These are phyloP conservation scores for Phytophthora cryptogea DNA, from an alignment of 352 stramenopile species.

Conservation along the genomic window DNA sequence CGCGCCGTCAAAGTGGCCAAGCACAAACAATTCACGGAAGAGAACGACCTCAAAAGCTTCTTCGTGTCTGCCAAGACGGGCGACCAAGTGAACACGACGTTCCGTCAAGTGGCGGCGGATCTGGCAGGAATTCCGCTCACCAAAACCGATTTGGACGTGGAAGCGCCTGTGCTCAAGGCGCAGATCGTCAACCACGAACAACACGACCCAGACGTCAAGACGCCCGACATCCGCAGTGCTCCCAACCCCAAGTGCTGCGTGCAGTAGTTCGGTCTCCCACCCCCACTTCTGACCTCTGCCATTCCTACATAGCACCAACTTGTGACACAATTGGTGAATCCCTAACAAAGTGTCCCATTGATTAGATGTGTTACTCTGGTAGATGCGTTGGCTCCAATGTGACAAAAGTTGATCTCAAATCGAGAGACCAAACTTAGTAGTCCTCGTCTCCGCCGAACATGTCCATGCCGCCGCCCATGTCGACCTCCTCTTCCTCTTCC, in stretches of 20 bases:
- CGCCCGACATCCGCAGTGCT: constrained; percentile 54
- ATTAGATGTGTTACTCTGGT: constrained; percentile 63
- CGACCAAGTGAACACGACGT: constrained; percentile 90
- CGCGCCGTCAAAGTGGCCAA: constrained; percentile 87
- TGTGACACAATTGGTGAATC: constrained; percentile 4
- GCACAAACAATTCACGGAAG: constrained; percentile 93
- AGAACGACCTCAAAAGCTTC: constrained; percentile 93
- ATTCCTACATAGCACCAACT: neutral
- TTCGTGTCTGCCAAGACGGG: constrained; percentile 94
- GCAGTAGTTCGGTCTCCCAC: too few relatives aligned
- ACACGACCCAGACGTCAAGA: constrained; percentile 90
- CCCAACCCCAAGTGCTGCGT: constrained; percentile 58
- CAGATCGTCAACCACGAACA: constrained; percentile 94
- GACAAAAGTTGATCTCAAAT: constrained; percentile 17
- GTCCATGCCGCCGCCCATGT: constrained; percentile 87
- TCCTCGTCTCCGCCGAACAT: constrained; percentile 89
- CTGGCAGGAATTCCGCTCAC: constrained; percentile 83
- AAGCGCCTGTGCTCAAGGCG: constrained; percentile 86
- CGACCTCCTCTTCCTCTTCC: constrained; percentile 85
- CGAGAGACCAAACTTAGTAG: constrained; percentile 79
- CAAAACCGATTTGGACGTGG: constrained; percentile 85
- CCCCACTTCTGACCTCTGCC: constrained; percentile 9
- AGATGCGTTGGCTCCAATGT: too few relatives aligned
- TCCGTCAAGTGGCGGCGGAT: constrained; percentile 85
- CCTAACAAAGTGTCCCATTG: constrained; percentile 83